A percentile compares a stretch with the other conserved stretches of the same genome.
phyloP scores from a whole-genome alignment of 2,329 filamentous ascomycete genomes.

The Colletotrichum sp. region DNA sequence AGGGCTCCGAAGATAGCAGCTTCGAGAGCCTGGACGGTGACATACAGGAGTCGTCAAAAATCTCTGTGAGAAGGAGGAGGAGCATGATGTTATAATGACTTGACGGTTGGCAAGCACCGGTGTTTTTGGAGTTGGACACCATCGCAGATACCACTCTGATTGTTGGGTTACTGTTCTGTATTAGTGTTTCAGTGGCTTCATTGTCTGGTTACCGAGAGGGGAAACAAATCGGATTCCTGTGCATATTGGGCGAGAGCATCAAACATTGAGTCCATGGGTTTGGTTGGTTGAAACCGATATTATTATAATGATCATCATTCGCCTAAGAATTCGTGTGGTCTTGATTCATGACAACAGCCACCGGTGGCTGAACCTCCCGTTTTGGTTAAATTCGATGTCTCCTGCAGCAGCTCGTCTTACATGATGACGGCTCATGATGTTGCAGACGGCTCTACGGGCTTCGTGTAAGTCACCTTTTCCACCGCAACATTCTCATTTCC shows the following conservation, averaged over 20 bases:
- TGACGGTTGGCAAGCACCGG: conserved; percentile 8
- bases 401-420: not conserved
- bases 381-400: not conserved
- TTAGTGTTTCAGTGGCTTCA: not conserved
- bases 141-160: conserved; percentile 13
- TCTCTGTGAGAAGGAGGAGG: conserved; percentile 53
- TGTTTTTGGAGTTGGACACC: conserved; percentile 21
- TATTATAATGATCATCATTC: conserved; percentile 20
- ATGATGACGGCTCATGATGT: conserved; percentile 46
- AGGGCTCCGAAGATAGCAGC: conserved; percentile 36
- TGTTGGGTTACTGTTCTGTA: conserved; percentile 7
- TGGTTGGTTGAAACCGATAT: conserved; percentile 8
- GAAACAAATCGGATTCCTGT: not conserved
- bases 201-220: conserved; percentile 8
- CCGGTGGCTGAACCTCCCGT: not conserved
- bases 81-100: conserved; percentile 64
- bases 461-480: conserved; percentile 86
- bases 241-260: not conserved
- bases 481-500: conserved; percentile 82
- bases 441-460: conserved; percentile 67
- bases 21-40: conserved; percentile 14
- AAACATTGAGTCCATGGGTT: not conserved
- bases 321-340: conserved; percentile 8
- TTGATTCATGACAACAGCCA: conserved; percentile 8
- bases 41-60: conserved; percentile 25